A percentile compares a stretch with the other conserved stretches of the same genome.
Conservation (phyloP, 495 filamentous ascomycete genomes). For the Cercophora sp. region DNA sequence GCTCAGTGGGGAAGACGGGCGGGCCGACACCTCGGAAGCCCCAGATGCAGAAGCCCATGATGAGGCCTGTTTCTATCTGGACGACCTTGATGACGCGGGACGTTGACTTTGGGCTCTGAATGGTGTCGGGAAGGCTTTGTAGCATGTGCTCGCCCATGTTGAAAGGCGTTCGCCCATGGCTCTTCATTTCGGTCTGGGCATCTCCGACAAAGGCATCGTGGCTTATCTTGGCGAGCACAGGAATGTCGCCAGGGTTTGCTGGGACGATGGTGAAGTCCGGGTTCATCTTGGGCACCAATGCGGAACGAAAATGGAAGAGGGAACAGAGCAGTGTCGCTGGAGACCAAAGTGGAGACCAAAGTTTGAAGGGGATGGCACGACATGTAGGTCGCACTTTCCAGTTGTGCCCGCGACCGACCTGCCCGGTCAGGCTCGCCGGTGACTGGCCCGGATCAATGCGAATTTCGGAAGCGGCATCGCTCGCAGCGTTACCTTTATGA, state of each 20-base stretch:
- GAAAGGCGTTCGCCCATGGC: conserved; percentile 6
- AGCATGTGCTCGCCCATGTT: conserved; percentile 5
- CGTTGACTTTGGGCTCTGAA: neutral
- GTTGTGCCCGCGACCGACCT: too few relatives aligned
- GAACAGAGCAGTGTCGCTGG: too few relatives aligned
- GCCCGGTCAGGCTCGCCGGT: too few relatives aligned
- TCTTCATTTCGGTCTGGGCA: conserved; percentile 10
- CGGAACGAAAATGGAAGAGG: too few relatives aligned
- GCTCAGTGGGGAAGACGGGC: neutral
- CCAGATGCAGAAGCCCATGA: conserved; percentile 13
- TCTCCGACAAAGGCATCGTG: conserved; percentile 4
- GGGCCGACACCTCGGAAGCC: conserved; percentile 9
- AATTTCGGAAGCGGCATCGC: too few relatives aligned
- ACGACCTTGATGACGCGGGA: conserved; percentile 8
- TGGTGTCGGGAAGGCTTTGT: neutral
- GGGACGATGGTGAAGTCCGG: neutral
- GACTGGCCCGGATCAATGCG: too few relatives aligned
- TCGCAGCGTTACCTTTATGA: too few relatives aligned
- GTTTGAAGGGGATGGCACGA: too few relatives aligned
- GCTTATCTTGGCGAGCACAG: conserved; percentile 3
- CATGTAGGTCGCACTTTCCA: too few relatives aligned
- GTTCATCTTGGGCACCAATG: too few relatives aligned
- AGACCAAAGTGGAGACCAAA: too few relatives aligned
- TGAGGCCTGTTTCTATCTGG: conserved; percentile 1
- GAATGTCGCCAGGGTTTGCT: neutral